Conservation (phyloP, 1,284 basidiomycete genomes). For the Tylopilus sp. region DNA sequence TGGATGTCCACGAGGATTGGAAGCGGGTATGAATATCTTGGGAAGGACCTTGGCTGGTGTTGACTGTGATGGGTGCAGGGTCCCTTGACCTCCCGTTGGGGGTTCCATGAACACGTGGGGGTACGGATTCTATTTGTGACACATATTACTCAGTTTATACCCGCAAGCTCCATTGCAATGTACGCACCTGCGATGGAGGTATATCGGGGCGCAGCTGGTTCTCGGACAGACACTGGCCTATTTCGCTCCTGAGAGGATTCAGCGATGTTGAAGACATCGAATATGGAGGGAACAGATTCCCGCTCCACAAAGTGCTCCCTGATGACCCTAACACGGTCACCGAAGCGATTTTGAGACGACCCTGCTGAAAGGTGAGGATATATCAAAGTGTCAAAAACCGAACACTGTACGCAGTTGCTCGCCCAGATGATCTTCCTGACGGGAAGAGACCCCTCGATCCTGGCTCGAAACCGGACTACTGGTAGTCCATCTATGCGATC, state of each 20-base stretch:
- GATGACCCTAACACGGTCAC: slow-evolving; percentile 17
- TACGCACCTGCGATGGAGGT: slow-evolving; percentile 18
- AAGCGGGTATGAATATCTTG: slow-evolving; percentile 20
- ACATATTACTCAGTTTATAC: slow-evolving; percentile 6
- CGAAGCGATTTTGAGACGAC: slow-evolving; percentile 8
- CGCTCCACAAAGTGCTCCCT: slow-evolving; percentile 22
- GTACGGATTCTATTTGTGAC: slow-evolving; percentile 16
- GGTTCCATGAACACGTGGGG: slow-evolving; percentile 12
- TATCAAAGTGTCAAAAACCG: neutral
- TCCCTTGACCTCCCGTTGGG: slow-evolving; percentile 21
- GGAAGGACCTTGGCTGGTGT: slow-evolving; percentile 9
- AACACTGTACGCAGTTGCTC: slow-evolving; percentile 14
- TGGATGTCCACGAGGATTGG: slow-evolving; percentile 29
- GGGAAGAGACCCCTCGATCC: slow-evolving; percentile 1
- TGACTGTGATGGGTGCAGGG: slow-evolving; percentile 10
- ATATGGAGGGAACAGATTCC: slow-evolving; percentile 27
- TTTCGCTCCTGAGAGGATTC: slow-evolving; percentile 21
- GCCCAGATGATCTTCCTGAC: slow-evolving; percentile 6
- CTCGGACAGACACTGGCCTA: slow-evolving; percentile 13
- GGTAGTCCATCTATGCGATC: slow-evolving; percentile 7
- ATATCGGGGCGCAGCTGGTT: slow-evolving; percentile 8
- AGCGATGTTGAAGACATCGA: slow-evolving; percentile 27
- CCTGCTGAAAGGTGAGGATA: slow-evolving; percentile 5
- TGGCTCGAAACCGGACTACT: slow-evolving; percentile 7
- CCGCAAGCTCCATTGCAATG: neutral